Evolutionary conservation across 495 filamentous ascomycete genomes (phyloP).

Genomic region (Trichoderma erinaceum): DNA sequence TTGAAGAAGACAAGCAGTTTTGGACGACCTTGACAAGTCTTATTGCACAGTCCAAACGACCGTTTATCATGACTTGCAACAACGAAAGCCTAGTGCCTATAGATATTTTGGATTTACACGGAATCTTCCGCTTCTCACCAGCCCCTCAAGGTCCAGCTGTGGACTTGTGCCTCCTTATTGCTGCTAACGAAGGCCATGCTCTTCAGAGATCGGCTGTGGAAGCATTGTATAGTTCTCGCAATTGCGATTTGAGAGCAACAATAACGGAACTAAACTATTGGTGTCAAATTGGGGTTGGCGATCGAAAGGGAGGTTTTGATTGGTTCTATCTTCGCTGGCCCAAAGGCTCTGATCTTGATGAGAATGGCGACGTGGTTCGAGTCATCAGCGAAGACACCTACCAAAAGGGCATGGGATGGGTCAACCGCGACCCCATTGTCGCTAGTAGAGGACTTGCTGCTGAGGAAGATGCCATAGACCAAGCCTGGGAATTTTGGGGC

Average conservation of each 20-base stretch:
- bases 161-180: slow-evolving; percentile 76
- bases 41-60: slow-evolving; percentile 76
- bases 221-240: slow-evolving; percentile 60
- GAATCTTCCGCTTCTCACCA: slow-evolving; percentile 72
- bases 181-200: slow-evolving; percentile 86
- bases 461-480: slow-evolving; percentile 49
- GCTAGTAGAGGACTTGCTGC: slow-evolving; percentile 13
- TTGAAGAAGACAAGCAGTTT: slow-evolving; percentile 91
- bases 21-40: slow-evolving; percentile 77
- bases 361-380: slow-evolving; percentile 58
- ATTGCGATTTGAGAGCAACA: slow-evolving; percentile 67
- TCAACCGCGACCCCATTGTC: slow-evolving; percentile 49
- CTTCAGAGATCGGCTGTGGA: slow-evolving; percentile 60
- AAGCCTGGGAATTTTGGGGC: slow-evolving; percentile 53
- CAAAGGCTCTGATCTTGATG: slow-evolving; percentile 58
- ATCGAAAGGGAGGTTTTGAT: slow-evolving; percentile 75
- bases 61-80: slow-evolving; percentile 92
- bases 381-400: slow-evolving; percentile 83
- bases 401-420: slow-evolving; percentile 67
- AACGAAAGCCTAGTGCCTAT: slow-evolving; percentile 73
- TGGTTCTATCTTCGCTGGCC: slow-evolving; percentile 83
- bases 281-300: slow-evolving; percentile 95
- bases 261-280: slow-evolving; percentile 90
- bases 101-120: slow-evolving; percentile 65
- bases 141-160: slow-evolving; percentile 63